Base-by-base conservation (phyloP, 2,329 filamentous ascomycete species). In the Colletotrichum viniferum region DNA sequence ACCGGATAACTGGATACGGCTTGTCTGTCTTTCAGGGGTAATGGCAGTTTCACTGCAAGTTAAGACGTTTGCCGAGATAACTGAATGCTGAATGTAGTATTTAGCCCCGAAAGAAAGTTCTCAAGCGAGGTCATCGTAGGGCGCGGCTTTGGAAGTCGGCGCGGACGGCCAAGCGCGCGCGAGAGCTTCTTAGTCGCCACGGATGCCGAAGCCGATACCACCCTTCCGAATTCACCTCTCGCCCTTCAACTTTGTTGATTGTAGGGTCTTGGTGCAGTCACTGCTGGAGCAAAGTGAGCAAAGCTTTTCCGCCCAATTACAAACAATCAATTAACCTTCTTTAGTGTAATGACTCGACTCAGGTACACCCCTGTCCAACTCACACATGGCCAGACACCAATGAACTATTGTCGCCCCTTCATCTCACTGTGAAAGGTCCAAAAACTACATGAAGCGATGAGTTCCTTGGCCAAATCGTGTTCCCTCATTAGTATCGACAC, bases 181-280 rank as follows among this genome's bases (percentile, higher is more conserved):
- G 43, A 7, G n/a, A 21, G n/a, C 43, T 21, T 21, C 43, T 52
- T 13, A 4, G 1, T 52, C 43, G 43, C n/a, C 4, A 0, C 43
- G 7, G 43, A 52, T 52, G 43, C 43, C 43, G 6, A 21, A 4
- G 0, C n/a, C 10, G n/a, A 21, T 13, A 52, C 1, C 10, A 48
- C n/a, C 3, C 0, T 2, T 0, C n/a, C 2, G n/a, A 52, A 12
- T n/a, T n/a, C 18, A n/a, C 9, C 38, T 12, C 9, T 48, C 18
- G 38, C 38, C 18, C 9, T 48, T 48, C 38, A 12, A n/a, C 38
- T 48, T 12, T 18, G 2, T n/a, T 21, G 3, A 5, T 3, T 16
- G 36, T 1, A 2, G 16, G 36, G 2, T 5, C 36, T 5, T 10
- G 7, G 16, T 18, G 4, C 4, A 0, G 0, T 16, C 34, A 16